These are phyloP conservation scores for Ogataea paradorogensis DNA, from an alignment of 805 yeast genomes.

Conservation along the genomic window DNA sequence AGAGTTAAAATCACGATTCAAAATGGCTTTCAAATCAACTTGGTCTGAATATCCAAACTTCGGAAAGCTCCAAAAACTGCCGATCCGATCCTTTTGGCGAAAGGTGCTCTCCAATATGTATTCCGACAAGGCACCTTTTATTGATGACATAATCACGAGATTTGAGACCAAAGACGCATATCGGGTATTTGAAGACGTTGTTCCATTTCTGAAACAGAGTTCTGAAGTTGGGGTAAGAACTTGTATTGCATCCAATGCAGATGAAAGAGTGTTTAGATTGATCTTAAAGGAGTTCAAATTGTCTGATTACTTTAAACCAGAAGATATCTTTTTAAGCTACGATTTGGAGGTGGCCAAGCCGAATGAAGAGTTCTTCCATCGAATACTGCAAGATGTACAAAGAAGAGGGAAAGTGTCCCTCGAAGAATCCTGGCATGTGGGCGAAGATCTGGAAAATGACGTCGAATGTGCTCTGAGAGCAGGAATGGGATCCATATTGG, in stretches of 20 bases:
- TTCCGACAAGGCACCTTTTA: conserved; percentile 29
- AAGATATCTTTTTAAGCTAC: conserved; percentile 51
- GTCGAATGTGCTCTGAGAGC: conserved; percentile 47
- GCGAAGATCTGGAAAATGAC: conserved; percentile 60
- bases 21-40: conserved; percentile 36
- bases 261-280: conserved; percentile 46
- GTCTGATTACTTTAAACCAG: conserved; percentile 36
- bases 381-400: conserved; percentile 29
- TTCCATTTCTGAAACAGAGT: conserved; percentile 39
- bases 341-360: conserved; percentile 58
- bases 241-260: conserved; percentile 60
- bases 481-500: conserved; percentile 58
- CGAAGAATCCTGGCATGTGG: conserved; percentile 57
- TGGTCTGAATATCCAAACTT: conserved; percentile 52
- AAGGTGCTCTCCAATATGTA: conserved; percentile 33
- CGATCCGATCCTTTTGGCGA: conserved; percentile 57
- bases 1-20: conserved; percentile 28
- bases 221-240: conserved; percentile 33
- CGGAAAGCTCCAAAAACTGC: conserved; percentile 44
- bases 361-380: conserved; percentile 42
- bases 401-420: conserved; percentile 17
- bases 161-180: conserved; percentile 56
- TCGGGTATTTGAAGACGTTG: conserved; percentile 50
- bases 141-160: conserved; percentile 42
- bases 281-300: conserved; percentile 46